A percentile compares a stretch with the other conserved stretches of the same genome.
Conservation (phyloP, 257 asterid species). For the Misopates orontium region DNA sequence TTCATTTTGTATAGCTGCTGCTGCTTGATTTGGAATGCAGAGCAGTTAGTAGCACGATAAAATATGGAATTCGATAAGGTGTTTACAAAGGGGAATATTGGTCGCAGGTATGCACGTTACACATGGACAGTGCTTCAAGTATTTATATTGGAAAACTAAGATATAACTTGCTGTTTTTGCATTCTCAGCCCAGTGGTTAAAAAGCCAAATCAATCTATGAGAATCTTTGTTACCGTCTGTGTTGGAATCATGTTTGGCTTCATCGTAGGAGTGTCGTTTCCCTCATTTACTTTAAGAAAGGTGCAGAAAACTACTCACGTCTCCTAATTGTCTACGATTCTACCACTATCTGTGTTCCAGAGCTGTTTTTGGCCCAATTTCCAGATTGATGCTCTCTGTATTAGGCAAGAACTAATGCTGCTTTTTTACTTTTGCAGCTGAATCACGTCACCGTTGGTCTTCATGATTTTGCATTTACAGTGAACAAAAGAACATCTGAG, state of each 20-base stretch:
- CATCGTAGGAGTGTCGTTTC: conserved; percentile 61
- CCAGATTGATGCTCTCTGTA: conserved; percentile 3
- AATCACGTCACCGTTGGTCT: conserved; percentile 48
- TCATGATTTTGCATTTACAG: conserved; percentile 35
- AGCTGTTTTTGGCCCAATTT: background rate
- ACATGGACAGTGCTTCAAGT: background rate
- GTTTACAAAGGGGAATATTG: conserved; percentile 42
- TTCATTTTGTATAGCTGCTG: conserved; percentile 30
- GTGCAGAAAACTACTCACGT: conserved; percentile 28
- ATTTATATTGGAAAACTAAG: conserved; percentile 10
- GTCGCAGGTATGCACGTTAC: conserved; percentile 42
- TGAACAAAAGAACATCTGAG: conserved; percentile 30
- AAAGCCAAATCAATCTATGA: conserved; percentile 56
- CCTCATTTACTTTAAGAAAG: conserved; percentile 51
- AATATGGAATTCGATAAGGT: conserved; percentile 40
- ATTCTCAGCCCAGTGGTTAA: conserved; percentile 43
- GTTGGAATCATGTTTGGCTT: conserved; percentile 64
- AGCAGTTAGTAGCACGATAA: conserved; percentile 25
- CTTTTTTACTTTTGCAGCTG: conserved; percentile 48
- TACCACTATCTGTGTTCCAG: background rate
- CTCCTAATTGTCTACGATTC: background rate
- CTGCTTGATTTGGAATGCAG: conserved; percentile 25
- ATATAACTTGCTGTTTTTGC: conserved; percentile 14
- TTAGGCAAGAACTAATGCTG: background rate
- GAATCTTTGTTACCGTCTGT: conserved; percentile 41